These are phyloP conservation scores for Andrographis paniculata DNA, from an alignment of 305 asterid genomes.

Conservation along the genomic window DNA sequence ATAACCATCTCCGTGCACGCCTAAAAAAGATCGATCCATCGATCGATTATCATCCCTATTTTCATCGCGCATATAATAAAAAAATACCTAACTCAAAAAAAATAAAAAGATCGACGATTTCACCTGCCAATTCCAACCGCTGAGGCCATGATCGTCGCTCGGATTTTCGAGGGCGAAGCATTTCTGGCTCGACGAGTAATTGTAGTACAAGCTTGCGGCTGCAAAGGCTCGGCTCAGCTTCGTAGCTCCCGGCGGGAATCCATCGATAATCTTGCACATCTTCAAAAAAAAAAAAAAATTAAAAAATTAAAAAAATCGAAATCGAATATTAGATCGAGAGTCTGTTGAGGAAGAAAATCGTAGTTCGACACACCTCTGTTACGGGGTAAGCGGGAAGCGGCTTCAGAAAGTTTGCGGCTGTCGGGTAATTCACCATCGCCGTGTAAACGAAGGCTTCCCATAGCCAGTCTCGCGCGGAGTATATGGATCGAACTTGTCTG, in stretches of 20 bases:
- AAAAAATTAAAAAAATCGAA: slow-evolving; percentile 3
- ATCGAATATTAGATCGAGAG: not conserved
- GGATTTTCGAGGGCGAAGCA: slow-evolving; percentile 51
- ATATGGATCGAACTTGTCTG: slow-evolving; percentile 40
- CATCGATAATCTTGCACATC: slow-evolving; percentile 74
- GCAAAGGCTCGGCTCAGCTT: slow-evolving; percentile 47
- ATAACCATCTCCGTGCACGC: slow-evolving; percentile 89
- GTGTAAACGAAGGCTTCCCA: slow-evolving; percentile 63
- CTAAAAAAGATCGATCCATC: slow-evolving; percentile 26
- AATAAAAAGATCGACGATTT: no score
- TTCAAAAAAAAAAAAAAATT: slow-evolving; percentile 14
- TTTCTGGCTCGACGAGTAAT: slow-evolving; percentile 50
- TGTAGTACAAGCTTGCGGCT: slow-evolving; percentile 77
- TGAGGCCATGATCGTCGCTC: slow-evolving; percentile 53
- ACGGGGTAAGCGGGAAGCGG: slow-evolving; percentile 78
- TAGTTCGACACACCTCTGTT: slow-evolving; percentile 31
- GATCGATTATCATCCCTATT: no score
- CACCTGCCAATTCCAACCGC: slow-evolving; percentile 86
- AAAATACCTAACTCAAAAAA: no score
- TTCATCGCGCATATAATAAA: no score
- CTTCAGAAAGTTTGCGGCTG: slow-evolving; percentile 58
- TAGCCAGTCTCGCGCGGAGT: slow-evolving; percentile 52
- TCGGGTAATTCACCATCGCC: slow-evolving; percentile 74
- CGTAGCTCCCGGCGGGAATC: slow-evolving; percentile 32
- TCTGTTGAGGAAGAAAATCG: not conserved